phyloP scores from a whole-genome alignment of 768 basidiomycete species.

The Gyrodon lividus region DNA sequence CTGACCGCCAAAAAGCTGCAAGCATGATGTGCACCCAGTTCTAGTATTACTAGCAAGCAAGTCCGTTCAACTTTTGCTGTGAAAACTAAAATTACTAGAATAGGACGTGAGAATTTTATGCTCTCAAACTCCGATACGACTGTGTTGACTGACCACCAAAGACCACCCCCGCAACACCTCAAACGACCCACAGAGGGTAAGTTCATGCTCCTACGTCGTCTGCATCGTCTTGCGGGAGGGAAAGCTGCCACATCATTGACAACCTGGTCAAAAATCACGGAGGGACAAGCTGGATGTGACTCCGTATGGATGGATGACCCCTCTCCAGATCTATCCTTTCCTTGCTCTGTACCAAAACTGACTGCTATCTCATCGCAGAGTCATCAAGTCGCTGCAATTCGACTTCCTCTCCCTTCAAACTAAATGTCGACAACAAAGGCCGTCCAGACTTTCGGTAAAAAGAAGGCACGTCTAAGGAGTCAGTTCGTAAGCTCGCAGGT shows the following conservation, averaged over 20 bases:
- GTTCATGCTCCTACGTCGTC: constrained; percentile 21
- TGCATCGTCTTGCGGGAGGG: background rate
- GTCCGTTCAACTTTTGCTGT: background rate
- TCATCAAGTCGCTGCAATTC: constrained; percentile 7
- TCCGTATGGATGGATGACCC: constrained; percentile 37
- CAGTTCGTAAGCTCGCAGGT: background rate
- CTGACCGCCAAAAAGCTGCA: constrained; percentile 13
- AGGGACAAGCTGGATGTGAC: constrained; percentile 41
- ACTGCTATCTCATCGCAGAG: constrained; percentile 19
- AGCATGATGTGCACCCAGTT: constrained; percentile 13
- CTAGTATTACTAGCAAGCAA: background rate
- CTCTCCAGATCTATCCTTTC: background rate
- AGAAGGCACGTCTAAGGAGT: constrained; percentile 67
- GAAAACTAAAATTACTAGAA: constrained; percentile 17
- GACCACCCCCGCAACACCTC: constrained; percentile 24
- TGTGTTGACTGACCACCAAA: constrained; percentile 3
- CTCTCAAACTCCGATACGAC: background rate
- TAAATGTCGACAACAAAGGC: constrained; percentile 80
- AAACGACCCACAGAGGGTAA: constrained; percentile 40
- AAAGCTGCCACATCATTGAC: background rate
- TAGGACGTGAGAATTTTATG: constrained; percentile 25
- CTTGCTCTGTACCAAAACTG: constrained; percentile 6
- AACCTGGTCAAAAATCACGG: constrained; percentile 21
- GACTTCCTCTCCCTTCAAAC: constrained; percentile 25
- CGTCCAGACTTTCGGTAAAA: constrained; percentile 99